Evolutionary conservation across 2,329 filamentous ascomycete genomes (phyloP).

Genomic region (Talaromyces verruculosus): DNA sequence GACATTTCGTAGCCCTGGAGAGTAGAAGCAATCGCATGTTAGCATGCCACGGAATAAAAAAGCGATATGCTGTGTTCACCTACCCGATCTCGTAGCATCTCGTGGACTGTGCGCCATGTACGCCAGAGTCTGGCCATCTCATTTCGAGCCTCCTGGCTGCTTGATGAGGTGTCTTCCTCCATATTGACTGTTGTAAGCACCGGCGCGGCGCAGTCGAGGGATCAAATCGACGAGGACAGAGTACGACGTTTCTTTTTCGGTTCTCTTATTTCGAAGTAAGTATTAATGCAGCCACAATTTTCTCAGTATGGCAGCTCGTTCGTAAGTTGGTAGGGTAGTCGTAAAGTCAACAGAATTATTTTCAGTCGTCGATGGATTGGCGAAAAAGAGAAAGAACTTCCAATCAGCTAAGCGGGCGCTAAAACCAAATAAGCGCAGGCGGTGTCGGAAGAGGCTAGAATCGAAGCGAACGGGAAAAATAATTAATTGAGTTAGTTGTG

Average conservation of each 20-base stretch:
- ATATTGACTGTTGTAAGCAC: conserved; percentile 28
- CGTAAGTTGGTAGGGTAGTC: not conserved
- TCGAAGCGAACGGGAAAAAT: conserved; percentile 27
- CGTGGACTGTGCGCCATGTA: conserved; percentile 86
- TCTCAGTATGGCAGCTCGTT: not conserved
- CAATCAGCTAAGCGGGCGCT: conserved; percentile 12
- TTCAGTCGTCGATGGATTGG: not conserved
- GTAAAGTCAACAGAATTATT: not conserved
- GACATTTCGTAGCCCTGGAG: conserved; percentile 85
- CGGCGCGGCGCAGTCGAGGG: conserved; percentile 19
- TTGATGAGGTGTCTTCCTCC: conserved; percentile 41
- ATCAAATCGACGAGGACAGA: not conserved
- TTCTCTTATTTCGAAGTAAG: too few relatives aligned
- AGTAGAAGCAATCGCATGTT: not conserved
- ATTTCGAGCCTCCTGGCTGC: conserved; percentile 41
- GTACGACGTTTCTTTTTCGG: not conserved
- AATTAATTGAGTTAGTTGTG: conserved; percentile 18
- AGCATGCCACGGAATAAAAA: not conserved
- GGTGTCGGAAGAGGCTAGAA: conserved; percentile 17
- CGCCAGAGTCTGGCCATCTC: conserved; percentile 76
- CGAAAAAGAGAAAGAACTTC: conserved; percentile 15
- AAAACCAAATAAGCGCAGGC: conserved; percentile 8
- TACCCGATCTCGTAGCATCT: conserved; percentile 91
- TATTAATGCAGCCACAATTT: not conserved
- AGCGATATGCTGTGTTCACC: not conserved